A percentile compares a stretch with the other conserved stretches of the same genome.
phyloP scores from a whole-genome alignment of 805 yeast genomes.

The Kuraishia borneana region DNA sequence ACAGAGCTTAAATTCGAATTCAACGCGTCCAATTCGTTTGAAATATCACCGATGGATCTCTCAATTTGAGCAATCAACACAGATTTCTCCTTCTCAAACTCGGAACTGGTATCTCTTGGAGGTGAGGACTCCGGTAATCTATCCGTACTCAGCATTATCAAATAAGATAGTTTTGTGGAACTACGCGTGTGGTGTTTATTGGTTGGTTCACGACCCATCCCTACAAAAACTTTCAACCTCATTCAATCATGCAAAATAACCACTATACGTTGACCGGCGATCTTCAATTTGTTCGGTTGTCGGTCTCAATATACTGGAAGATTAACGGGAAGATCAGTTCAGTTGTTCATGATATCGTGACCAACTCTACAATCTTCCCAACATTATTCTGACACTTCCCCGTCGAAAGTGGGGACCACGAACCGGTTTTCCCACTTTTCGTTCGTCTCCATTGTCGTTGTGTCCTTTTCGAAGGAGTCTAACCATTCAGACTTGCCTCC shows the following conservation, averaged over 20 bases:
- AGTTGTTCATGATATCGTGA: neutral
- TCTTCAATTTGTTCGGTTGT: neutral
- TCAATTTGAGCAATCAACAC: neutral
- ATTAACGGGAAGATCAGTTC: neutral
- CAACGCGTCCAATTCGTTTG: neutral
- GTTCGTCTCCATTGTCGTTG: neutral
- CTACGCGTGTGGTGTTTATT: neutral
- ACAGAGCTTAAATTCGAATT: neutral
- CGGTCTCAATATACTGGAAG: conserved; percentile 1
- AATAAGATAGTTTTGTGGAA: too few species aligned
- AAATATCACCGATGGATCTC: neutral
- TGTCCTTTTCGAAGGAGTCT: conserved; percentile 1
- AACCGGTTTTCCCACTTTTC: neutral
- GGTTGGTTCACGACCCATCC: neutral
- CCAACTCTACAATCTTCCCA: neutral
- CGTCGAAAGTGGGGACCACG: neutral
- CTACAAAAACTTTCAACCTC: neutral
- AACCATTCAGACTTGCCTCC: conserved; percentile 1
- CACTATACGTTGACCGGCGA: neutral
- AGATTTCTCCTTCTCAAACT: neutral
- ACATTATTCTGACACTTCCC: neutral
- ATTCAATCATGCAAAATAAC: neutral
- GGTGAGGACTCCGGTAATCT: conserved; percentile 1
- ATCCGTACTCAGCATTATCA: neutral
- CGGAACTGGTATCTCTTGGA: neutral